A percentile compares a stretch with the other conserved stretches of the same genome.
Evolutionary conservation across 2,329 filamentous ascomycete species (phyloP).

Genomic region (Diaporthe citriasiana): DNA sequence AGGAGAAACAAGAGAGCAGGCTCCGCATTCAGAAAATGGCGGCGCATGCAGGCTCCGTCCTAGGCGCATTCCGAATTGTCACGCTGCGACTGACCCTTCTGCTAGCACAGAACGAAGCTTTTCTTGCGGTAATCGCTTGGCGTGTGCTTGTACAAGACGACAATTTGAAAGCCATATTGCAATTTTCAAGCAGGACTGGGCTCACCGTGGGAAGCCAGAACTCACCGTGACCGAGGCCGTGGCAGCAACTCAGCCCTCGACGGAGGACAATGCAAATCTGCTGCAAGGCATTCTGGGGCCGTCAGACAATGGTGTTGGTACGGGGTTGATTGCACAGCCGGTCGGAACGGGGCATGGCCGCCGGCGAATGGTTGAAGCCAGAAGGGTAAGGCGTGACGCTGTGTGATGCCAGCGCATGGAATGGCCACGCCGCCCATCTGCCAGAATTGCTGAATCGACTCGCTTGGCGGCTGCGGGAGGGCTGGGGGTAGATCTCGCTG

Average conservation of each 20-base stretch:
- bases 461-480: conserved; percentile 36
- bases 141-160: neutral
- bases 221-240: conserved; percentile 2
- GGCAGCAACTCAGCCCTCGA: conserved; percentile 49
- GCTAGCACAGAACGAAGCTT: conserved; percentile 4
- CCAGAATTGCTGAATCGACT: conserved; percentile 43
- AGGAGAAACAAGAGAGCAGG: conserved; percentile 31
- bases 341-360: conserved; percentile 47
- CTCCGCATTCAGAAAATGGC: conserved; percentile 34
- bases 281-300: conserved; percentile 46
- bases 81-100: conserved; percentile 15
- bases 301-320: conserved; percentile 47
- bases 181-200: neutral
- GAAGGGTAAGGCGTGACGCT: conserved; percentile 47
- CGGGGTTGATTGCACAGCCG: conserved; percentile 46
- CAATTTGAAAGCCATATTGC: neutral
- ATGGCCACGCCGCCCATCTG: conserved; percentile 43
- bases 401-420: conserved; percentile 46
- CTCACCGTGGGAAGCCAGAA: neutral
- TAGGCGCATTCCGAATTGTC: conserved; percentile 17
- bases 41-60: conserved; percentile 32
- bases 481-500: conserved; percentile 30
- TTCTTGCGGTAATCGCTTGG: conserved; percentile 5
- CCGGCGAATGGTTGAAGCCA: conserved; percentile 35
- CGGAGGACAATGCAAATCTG: conserved; percentile 50